Evolutionary conservation across 2,329 filamentous ascomycete genomes (phyloP).

Genomic region (Colletotrichum graminicola): DNA sequence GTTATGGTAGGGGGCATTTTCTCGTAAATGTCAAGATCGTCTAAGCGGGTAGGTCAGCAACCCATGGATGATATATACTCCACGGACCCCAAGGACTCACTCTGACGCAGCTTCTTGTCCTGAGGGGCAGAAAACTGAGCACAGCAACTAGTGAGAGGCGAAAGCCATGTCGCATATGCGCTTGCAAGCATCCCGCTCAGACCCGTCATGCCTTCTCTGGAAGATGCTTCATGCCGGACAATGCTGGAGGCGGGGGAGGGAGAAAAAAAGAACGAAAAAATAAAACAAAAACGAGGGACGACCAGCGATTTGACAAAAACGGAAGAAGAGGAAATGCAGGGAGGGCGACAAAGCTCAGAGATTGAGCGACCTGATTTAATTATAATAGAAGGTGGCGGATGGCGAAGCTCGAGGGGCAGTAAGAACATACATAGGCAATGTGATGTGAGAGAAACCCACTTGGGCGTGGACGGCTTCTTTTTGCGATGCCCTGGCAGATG

Average conservation of each 20-base stretch:
- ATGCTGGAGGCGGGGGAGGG: conserved; percentile 25
- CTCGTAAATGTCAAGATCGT: conserved; percentile 45
- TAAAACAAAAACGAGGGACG: neutral
- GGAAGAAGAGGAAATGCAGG: conserved; percentile 20
- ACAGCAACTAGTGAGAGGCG: conserved; percentile 61
- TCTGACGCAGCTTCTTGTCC: conserved; percentile 54
- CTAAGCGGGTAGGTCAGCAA: conserved; percentile 38
- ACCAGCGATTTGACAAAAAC: conserved; percentile 25
- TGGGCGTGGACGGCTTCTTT: conserved; percentile 32
- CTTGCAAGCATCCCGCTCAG: conserved; percentile 57
- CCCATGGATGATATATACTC: conserved; percentile 19
- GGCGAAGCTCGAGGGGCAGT: conserved; percentile 13
- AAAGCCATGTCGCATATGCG: conserved; percentile 61
- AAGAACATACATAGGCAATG: neutral
- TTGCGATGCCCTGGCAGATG: conserved; percentile 8
- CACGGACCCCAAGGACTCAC: conserved; percentile 49
- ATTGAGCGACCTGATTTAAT: conserved; percentile 39
- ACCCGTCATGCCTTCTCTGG: conserved; percentile 53
- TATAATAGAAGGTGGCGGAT: conserved; percentile 32
- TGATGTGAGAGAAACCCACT: conserved; percentile 18
- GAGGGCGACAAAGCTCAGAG: conserved; percentile 29
- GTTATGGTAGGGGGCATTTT: conserved; percentile 47
- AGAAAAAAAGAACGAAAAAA: neutral
- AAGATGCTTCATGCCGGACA: conserved; percentile 40
- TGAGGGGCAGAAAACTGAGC: conserved; percentile 54